phyloP scores from a whole-genome alignment of 2,329 filamentous ascomycete species.

The Aspergillus cejpii region DNA sequence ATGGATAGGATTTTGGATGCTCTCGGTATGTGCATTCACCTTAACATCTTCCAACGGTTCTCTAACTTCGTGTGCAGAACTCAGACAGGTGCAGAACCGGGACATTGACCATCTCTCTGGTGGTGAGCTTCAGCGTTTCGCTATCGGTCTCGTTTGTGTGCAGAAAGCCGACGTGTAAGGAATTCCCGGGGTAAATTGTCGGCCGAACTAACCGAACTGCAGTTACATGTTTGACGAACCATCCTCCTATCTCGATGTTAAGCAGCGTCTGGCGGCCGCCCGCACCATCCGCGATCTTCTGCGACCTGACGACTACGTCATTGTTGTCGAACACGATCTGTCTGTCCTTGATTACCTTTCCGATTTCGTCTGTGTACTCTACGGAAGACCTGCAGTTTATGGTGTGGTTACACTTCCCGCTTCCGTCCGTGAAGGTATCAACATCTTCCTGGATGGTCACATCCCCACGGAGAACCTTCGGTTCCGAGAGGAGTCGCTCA shows the following conservation, averaged over 20 bases:
- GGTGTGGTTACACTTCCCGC: constrained; percentile 94
- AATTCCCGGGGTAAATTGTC: not conserved
- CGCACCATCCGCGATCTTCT: constrained; percentile 87
- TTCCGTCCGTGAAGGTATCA: constrained; percentile 97
- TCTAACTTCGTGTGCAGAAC: constrained; percentile 48
- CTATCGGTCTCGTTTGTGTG: constrained; percentile 90
- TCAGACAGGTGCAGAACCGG: constrained; percentile 84
- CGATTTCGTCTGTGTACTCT: constrained; percentile 95
- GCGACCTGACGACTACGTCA: constrained; percentile 86
- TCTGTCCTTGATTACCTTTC: constrained; percentile 97
- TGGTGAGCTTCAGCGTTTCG: constrained; percentile 96
- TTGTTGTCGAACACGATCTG: constrained; percentile 98
- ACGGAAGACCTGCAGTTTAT: constrained; percentile 90
- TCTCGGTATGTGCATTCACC: constrained; percentile 48
- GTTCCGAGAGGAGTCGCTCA: constrained; percentile 93
- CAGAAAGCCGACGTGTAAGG: constrained; percentile 83
- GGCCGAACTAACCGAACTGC: constrained; percentile 12
- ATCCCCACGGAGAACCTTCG: constrained; percentile 97
- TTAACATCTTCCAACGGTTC: not conserved
- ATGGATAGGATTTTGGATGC: constrained; percentile 73
- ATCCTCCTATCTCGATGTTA: constrained; percentile 97
- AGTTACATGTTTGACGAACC: constrained; percentile 99
- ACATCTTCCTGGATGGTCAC: constrained; percentile 97
- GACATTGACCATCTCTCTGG: constrained; percentile 86
- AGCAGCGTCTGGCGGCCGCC: constrained; percentile 91